These are phyloP conservation scores for Alternaria postmessia DNA, from an alignment of 2,329 filamentous ascomycete species.

Conservation along the genomic window DNA sequence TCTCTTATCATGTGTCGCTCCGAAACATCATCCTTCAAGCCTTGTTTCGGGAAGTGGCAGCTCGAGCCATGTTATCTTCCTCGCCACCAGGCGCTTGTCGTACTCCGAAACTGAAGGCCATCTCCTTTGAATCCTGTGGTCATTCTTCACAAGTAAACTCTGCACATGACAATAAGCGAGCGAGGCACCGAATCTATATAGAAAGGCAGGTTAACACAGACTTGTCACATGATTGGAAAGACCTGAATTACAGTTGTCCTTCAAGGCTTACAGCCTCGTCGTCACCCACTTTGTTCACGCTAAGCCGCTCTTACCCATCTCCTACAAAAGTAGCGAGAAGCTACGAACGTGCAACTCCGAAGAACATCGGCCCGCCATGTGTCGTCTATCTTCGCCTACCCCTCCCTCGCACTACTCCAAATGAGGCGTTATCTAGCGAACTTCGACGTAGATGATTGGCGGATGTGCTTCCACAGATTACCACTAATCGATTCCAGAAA, in stretches of 20 bases:
- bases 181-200: background rate
- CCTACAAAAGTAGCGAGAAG: constrained; percentile 1
- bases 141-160: background rate
- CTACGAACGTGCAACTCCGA: background rate
- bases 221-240: background rate
- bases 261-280: background rate
- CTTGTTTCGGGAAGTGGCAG: background rate
- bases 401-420: background rate
- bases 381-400: constrained; percentile 6
- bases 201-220: background rate
- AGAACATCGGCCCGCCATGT: background rate
- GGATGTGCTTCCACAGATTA: background rate
- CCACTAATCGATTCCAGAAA: constrained; percentile 14
- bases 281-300: background rate
- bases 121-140: background rate
- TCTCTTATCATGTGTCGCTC: background rate
- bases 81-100: background rate
- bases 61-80: background rate
- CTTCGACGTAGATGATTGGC: background rate
- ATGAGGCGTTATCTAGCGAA: background rate
- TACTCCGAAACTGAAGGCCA: background rate
- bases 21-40: background rate
- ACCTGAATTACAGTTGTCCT: background rate
- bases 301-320: background rate
- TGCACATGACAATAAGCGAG: background rate